Base-by-base conservation (phyloP, 2,329 filamentous ascomycete genomes). In the Pseudocercospora cruenta region DNA sequence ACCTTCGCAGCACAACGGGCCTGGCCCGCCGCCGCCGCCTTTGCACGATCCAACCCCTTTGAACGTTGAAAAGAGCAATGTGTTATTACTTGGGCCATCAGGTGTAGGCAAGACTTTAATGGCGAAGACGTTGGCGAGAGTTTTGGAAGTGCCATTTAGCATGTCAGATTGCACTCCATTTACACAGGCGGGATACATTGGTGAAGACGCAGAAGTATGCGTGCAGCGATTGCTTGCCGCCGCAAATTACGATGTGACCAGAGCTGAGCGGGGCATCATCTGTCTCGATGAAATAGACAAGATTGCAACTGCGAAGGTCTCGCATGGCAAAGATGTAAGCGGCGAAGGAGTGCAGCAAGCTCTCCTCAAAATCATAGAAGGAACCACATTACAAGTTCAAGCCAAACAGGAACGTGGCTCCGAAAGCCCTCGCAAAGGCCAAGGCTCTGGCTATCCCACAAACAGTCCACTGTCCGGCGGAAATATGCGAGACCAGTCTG, bases 221-320 rank as follows among this genome's bases (percentile, higher is more conserved):
- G 93, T 99, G 47, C 93, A 97, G 75, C 87, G 95, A 53, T 84
- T 99, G 26, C 84, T 99, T 9, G 91, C 96, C 63, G 93, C 96
- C 66, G 89, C 94, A 8, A 94, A 96, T 77, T 96, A 96, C 78
- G 91, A 96, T 72, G 87, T 95, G 28, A 88, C 89, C 65, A 88
- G 90, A 62, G 90, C 93, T 7, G 94, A 99, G 77, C 88, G 92
- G 61, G 95, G 95, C 4, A 98, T 99, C 63, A 93, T 99, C 55
- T 95, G 96, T 63, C 84, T 99, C 21, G 95, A 99, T 73, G 95
- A 99, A 80, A 93, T 99, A 63, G 95, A 99, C 82, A 99, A 99
- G 81, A 94, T 98, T 65, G 94, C 95, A 1, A 92, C 91, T 43
- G 89, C 92, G 26, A 94, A 95, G 76, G 91, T 94, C 16, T 88